A percentile compares a stretch with the other conserved stretches of the same genome.
phyloP scores from a whole-genome alignment of 352 stramenopile species.

The Elongisporangium prolatum region DNA sequence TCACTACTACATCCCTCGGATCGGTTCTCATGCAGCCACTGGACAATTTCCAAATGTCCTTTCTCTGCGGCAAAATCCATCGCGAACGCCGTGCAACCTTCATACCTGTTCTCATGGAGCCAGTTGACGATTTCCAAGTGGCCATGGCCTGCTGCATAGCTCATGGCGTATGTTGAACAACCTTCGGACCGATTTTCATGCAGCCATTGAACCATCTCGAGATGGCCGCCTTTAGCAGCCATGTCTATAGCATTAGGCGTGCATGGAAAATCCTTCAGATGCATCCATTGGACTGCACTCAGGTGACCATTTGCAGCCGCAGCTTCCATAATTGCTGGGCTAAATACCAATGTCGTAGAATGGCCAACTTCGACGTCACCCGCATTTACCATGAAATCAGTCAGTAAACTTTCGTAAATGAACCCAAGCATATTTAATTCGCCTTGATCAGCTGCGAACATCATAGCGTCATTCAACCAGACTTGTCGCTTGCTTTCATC shows the following conservation, averaged over 20 bases:
- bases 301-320: constrained; percentile 7
- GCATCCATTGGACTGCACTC: constrained; percentile 9
- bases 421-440: background rate
- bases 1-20: constrained; percentile 30
- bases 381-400: no score
- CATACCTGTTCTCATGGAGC: constrained; percentile 18
- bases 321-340: background rate
- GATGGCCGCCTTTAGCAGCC: constrained; percentile 22
- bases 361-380: background rate
- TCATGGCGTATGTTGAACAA: constrained; percentile 24
- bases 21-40: constrained; percentile 15
- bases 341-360: background rate
- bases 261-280: constrained; percentile 8
- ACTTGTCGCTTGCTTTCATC: background rate
- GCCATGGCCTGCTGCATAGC: constrained; percentile 16
- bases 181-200: constrained; percentile 25
- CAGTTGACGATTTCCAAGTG: constrained; percentile 21
- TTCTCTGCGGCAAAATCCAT: constrained; percentile 18
- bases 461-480: background rate
- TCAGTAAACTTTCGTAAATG: background rate
- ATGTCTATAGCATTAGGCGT: constrained; percentile 19
- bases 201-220: constrained; percentile 26
- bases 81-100: constrained; percentile 16
- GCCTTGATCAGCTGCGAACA: background rate
- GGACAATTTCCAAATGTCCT: constrained; percentile 16